Evolutionary conservation across 2,329 filamentous ascomycete species (phyloP), one percentile per base, ranked within the genome.

Genomic region (Hypoxylon sp.): DNA sequence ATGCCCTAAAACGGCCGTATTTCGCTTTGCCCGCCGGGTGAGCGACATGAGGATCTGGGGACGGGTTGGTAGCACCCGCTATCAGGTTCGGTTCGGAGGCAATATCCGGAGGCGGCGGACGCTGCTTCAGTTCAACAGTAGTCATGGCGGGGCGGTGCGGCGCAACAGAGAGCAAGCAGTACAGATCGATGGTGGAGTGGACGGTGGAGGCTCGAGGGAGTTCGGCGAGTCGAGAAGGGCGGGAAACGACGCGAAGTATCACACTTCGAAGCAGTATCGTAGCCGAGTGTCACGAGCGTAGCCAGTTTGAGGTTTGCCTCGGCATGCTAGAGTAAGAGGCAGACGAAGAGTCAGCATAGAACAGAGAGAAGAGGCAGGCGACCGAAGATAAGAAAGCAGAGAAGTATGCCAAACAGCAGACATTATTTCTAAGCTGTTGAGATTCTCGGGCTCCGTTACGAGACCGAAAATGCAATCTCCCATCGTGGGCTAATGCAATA

Each of bases 1-100:
- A 72, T 72, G 88, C 85, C 66, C 84, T 81, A 13, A 82, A 73
- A 8, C 79, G 77, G 52, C 86, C 84, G 78, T 90, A 83, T 65
- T 86, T 83, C 58, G 83, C 78, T 60, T 83, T 83, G n/a, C 88
- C 88, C 1, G 86, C 87, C 0, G 87, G 87, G 74, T 90, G 87
- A 13, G 68, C 72, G 19, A 66, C 68, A 52, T 72, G 67, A n/a
- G 67, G 61, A 42, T 76, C 71, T 19, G 64, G 68, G 24, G 67
- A 55, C 39, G 71, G 64, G 17, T 71, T 59, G 33, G 74, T 47
- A 52, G 61, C 31, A 35, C 53, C 68, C 70, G 68, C 69, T 22
- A 56, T 66, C 44, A 77, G 57, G 33, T 79, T 78, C 31, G 79
- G 75, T n/a, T 76, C 74, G 46, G 80, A 76, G 17, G 76, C 65